Base-by-base conservation (phyloP, 192 early-diverging fungal species). In the Bifiguratus adelaidae region DNA sequence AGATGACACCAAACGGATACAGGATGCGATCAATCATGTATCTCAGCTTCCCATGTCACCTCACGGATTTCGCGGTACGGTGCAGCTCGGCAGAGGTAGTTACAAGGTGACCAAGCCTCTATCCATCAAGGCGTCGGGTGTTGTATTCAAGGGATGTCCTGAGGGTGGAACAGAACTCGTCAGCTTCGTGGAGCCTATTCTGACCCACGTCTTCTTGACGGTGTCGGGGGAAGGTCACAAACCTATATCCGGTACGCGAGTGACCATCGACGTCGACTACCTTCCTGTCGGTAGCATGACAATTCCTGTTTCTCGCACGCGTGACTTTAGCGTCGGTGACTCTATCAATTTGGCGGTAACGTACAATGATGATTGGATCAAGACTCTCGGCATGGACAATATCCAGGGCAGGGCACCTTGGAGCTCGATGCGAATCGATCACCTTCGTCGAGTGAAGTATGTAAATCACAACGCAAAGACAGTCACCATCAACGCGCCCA, bases 351-450 rank as follows among this genome's bases (percentile, higher is more conserved):
- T 72, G 11, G 60, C 36, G 20, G 58, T 58, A 0, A 37, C 52
- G 1, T 65, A 62, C 9, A 72, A 72, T 35, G 49, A 52, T 7
- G 52, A 53, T 12, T 72, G 70, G 70, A 37, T 72, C 21, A 18
- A 55, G 8, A 46, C 50, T 15, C 57, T 72, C 34, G 70, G 63
- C 19, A 72, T 72, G 70, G 57, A 72, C 30, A 45, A 61, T 27
- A 60, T 72, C 41, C 62, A 57, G 23, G 55, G 60, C 15, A 60
- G 53, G 16, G 44, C 44, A 29, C 50, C 50, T 2, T 72, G 70
- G 70, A 60, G 50, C 26, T 62, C 60, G 9, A 63, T 59, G 30
- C 41, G 30, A 18, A 50, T 56, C 12, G 55, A 48, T 11, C 58
- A 60, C 49, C 60, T 58, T 15, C 61, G 70, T 0, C 52, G 54